A percentile compares a stretch with the other conserved stretches of the same genome.
phyloP scores from a whole-genome alignment of 2,329 filamentous ascomycete genomes.

The Fusarium mexicanum region DNA sequence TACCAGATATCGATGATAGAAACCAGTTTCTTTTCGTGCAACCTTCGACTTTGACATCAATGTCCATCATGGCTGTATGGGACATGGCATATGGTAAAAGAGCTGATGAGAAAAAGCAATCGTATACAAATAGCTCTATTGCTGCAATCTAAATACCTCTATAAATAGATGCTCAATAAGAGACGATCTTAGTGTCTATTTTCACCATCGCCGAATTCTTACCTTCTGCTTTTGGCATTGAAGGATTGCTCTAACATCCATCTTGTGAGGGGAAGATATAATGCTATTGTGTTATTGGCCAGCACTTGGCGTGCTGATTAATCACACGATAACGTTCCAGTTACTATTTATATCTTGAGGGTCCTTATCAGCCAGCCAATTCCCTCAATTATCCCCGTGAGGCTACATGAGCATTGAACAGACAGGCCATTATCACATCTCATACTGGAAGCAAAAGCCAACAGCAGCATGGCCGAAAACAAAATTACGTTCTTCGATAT shows the following conservation, averaged over 20 bases:
- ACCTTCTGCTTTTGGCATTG: conserved; percentile 3
- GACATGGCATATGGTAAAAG: too few relatives aligned
- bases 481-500: conserved; percentile 25
- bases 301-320: neutral
- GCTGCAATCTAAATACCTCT: too few relatives aligned
- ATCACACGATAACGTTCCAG: neutral
- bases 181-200: too few relatives aligned
- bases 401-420: neutral
- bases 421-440: rapidly evolving
- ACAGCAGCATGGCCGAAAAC: neutral
- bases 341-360: neutral
- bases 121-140: too few relatives aligned
- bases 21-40: too few relatives aligned
- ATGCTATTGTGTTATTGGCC: neutral
- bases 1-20: too few relatives aligned
- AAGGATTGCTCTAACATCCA: neutral
- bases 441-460: rapidly evolving
- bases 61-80: too few relatives aligned
- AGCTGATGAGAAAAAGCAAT: too few relatives aligned
- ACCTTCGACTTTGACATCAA: too few relatives aligned
- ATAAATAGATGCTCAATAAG: too few relatives aligned
- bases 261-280: neutral
- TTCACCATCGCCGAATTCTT: too few relatives aligned
- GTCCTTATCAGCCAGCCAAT: neutral
- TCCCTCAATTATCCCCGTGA: neutral